phyloP scores from a whole-genome alignment of 208 protist genomes.

The Crithidia acanthocephali region DNA sequence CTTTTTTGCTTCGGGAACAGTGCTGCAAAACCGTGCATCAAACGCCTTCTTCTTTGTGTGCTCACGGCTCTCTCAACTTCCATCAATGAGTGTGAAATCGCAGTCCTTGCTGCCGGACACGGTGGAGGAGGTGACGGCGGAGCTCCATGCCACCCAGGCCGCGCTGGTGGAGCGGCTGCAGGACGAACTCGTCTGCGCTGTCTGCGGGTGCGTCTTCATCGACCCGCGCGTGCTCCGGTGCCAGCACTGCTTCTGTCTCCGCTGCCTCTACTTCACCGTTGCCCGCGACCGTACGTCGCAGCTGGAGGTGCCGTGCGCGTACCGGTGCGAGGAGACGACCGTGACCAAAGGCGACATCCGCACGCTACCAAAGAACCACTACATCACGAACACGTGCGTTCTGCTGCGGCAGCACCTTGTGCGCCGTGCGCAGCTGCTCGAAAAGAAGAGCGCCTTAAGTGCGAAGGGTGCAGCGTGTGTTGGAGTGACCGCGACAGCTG shows the following conservation, averaged over 20 bases:
- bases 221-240: constrained; percentile 72
- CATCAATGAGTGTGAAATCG: neutral
- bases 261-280: constrained; percentile 54
- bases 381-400: constrained; percentile 40
- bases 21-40: neutral
- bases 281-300: constrained; percentile 35
- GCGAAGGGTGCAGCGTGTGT: neutral
- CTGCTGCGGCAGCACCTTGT: constrained; percentile 28
- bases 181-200: constrained; percentile 52
- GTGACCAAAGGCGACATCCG: constrained; percentile 47
- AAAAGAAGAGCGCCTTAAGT: constrained; percentile 7
- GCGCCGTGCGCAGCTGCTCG: constrained; percentile 15
- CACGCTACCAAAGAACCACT: constrained; percentile 48
- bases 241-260: constrained; percentile 75
- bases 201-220: constrained; percentile 56
- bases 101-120: constrained; percentile 14
- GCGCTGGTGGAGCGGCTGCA: constrained; percentile 28
- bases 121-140: neutral
- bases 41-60: neutral
- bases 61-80: neutral
- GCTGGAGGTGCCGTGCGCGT: constrained; percentile 48
- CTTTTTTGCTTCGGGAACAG: too few species aligned
- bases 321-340: constrained; percentile 44
- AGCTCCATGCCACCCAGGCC: constrained; percentile 12
- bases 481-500: neutral